A percentile compares a stretch with the other conserved stretches of the same genome.
Evolutionary conservation across 345 rosid species (phyloP).

Genomic region (Citrus inodora): DNA sequence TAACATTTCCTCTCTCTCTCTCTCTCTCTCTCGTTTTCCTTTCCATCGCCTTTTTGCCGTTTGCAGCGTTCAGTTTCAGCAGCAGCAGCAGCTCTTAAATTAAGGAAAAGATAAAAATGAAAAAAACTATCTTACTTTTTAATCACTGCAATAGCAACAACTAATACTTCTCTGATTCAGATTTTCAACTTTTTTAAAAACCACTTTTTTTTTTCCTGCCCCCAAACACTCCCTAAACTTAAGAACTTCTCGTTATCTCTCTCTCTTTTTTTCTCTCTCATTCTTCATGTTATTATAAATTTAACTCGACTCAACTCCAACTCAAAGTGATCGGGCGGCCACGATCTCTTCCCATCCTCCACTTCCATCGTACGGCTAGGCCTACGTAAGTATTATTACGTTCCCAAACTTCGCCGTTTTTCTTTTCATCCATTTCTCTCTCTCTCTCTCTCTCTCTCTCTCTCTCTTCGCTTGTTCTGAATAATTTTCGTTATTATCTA

Average conservation of each 20-base stretch:
- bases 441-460: too few relatives aligned
- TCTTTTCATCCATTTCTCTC: too few relatives aligned
- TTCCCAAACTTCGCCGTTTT: too few relatives aligned
- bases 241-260: conserved; percentile 7
- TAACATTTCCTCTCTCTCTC: neutral
- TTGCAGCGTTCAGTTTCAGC: conserved; percentile 13
- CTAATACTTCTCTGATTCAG: conserved; percentile 6
- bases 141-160: neutral
- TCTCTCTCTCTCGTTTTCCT: neutral
- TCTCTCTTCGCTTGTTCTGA: neutral
- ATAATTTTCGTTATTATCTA: neutral
- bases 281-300: neutral
- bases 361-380: conserved; percentile 36
- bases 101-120: too few relatives aligned
- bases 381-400: conserved; percentile 27
- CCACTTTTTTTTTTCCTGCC: neutral
- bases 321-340: conserved; percentile 31
- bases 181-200: neutral
- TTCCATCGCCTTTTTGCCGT: conserved; percentile 13
- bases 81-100: conserved; percentile 9
- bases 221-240: neutral
- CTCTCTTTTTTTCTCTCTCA: neutral
- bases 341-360: conserved; percentile 30
- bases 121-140: too few relatives aligned
- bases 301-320: too few relatives aligned